Evolutionary conservation across 441 rosid species (phyloP).

Genomic region (Erodium chrysanthum): DNA sequence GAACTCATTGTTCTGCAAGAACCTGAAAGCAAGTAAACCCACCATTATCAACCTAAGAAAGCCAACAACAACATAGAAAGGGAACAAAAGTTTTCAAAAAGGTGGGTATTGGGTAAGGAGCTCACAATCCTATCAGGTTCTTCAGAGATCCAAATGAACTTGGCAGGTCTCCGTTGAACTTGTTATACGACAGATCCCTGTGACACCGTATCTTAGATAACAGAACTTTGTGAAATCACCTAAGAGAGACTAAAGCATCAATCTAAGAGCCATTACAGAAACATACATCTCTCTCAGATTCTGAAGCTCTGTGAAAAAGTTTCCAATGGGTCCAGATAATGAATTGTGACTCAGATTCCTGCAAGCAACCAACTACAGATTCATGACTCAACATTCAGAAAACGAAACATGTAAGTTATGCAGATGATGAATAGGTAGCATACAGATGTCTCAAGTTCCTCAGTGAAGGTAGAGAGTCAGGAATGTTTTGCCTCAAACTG

Average conservation of each 20-base stretch:
- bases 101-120: not conserved
- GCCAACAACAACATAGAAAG: not conserved
- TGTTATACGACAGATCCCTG: slow-evolving; percentile 85
- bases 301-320: slow-evolving; percentile 59
- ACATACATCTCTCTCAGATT: slow-evolving; percentile 69
- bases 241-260: not conserved
- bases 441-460: slow-evolving; percentile 59
- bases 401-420: slow-evolving; percentile 8
- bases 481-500: slow-evolving; percentile 53
- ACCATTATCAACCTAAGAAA: slow-evolving; percentile 3
- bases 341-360: slow-evolving; percentile 86
- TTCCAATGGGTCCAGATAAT: slow-evolving; percentile 79
- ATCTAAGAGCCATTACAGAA: not conserved
- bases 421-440: slow-evolving; percentile 21
- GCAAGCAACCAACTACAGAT: slow-evolving; percentile 21
- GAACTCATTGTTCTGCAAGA: slow-evolving; percentile 71
- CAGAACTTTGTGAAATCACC: not conserved
- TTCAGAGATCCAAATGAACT: slow-evolving; percentile 65
- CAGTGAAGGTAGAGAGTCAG: slow-evolving; percentile 52
- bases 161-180: slow-evolving; percentile 77
- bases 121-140: slow-evolving; percentile 75
- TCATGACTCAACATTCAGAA: slow-evolving; percentile 13
- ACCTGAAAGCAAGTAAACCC: slow-evolving; percentile 34
- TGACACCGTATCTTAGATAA: not conserved
- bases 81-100: not conserved